Evolutionary conservation across 1,284 basidiomycete genomes (phyloP).

Genomic region (Pseudozyma pruni): DNA sequence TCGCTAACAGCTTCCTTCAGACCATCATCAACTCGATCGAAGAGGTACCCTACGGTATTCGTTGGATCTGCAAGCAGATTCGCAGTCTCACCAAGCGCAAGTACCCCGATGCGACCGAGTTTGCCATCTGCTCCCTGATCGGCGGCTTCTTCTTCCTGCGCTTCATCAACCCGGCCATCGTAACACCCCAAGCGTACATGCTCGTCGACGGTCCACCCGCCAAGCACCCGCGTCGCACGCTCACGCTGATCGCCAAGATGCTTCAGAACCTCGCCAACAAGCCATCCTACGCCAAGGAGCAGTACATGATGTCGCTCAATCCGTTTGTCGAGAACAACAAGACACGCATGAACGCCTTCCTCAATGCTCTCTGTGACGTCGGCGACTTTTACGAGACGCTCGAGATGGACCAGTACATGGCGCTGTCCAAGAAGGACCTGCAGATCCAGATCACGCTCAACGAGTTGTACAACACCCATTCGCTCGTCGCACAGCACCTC

Average conservation of each 20-base stretch:
- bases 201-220: slow-evolving; percentile 96
- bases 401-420: slow-evolving; percentile 99
- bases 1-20: slow-evolving; percentile 93
- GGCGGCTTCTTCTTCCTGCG: slow-evolving; percentile 99
- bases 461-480: slow-evolving; percentile 97
- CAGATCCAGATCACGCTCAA: slow-evolving; percentile 99
- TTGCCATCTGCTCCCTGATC: slow-evolving; percentile 96
- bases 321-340: slow-evolving; percentile 99
- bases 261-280: slow-evolving; percentile 99
- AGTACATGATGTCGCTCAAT: slow-evolving; percentile 97
- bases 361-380: slow-evolving; percentile 96
- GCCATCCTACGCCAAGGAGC: slow-evolving; percentile 95
- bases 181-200: slow-evolving; percentile 99
- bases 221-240: slow-evolving; percentile 92
- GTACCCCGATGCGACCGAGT: slow-evolving; percentile 96
- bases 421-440: slow-evolving; percentile 96
- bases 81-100: slow-evolving; percentile 95
- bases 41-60: slow-evolving; percentile 95
- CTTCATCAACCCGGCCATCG: slow-evolving; percentile 99
- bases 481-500: slow-evolving; percentile 91
- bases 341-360: slow-evolving; percentile 92
- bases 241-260: slow-evolving; percentile 99
- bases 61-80: slow-evolving; percentile 99
- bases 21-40: slow-evolving; percentile 99
- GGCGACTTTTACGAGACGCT: slow-evolving; percentile 99